A percentile compares a stretch with the other conserved stretches of the same genome.
Evolutionary conservation across 352 stramenopile genomes (phyloP).

Genomic region (Peronosclerospora sorghi): DNA sequence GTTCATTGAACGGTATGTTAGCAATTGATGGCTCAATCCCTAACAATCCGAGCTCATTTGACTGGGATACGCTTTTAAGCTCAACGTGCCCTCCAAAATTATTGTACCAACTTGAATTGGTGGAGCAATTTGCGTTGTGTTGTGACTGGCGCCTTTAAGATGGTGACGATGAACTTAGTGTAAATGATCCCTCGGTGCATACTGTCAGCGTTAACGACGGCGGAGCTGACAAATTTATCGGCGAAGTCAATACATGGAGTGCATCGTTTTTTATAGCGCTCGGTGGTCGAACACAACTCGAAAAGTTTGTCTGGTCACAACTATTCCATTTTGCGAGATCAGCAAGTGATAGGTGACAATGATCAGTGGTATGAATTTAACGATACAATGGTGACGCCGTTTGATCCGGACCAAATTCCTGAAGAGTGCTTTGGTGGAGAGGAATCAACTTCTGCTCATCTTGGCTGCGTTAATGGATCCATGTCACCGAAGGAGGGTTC

Average conservation of each 20-base stretch:
- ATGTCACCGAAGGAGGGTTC: too few species aligned
- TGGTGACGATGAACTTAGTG: slow-evolving; percentile 16
- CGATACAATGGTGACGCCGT: slow-evolving; percentile 71
- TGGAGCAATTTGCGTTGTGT: slow-evolving; percentile 50
- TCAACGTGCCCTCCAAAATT: slow-evolving; percentile 41
- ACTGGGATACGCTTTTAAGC: slow-evolving; percentile 58
- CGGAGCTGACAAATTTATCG: slow-evolving; percentile 21
- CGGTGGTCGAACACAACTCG: slow-evolving; percentile 41
- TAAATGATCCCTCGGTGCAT: slow-evolving; percentile 1
- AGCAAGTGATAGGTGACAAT: slow-evolving; percentile 21
- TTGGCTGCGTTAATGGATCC: slow-evolving; percentile 12
- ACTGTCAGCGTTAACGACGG: background rate
- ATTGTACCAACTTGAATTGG: slow-evolving; percentile 54
- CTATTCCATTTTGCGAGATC: slow-evolving; percentile 80
- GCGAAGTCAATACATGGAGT: slow-evolving; percentile 39
- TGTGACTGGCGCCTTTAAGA: slow-evolving; percentile 14
- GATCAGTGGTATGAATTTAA: slow-evolving; percentile 83
- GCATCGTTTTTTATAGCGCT: slow-evolving; percentile 63
- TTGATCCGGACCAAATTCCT: slow-evolving; percentile 55
- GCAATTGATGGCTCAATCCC: slow-evolving; percentile 63
- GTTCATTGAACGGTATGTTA: slow-evolving; percentile 48
- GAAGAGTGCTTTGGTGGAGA: slow-evolving; percentile 65
- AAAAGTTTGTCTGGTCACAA: slow-evolving; percentile 78
- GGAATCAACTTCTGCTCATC: slow-evolving; percentile 16
- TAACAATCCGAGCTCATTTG: slow-evolving; percentile 22